Conservation (phyloP, 495 filamentous ascomycete genomes). For the Penicillium coffeae region DNA sequence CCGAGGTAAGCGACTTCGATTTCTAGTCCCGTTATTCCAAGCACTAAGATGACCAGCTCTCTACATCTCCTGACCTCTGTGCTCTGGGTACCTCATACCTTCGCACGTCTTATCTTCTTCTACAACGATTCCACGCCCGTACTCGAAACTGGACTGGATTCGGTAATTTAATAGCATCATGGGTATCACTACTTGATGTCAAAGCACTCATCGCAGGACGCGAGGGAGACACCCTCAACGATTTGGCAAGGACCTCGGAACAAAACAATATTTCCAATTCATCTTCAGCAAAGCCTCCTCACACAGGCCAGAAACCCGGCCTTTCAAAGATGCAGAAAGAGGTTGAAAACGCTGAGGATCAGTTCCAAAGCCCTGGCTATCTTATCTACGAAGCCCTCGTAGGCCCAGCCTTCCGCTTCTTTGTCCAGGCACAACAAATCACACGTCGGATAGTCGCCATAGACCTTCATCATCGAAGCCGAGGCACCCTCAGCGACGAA, state of each 20-base stretch:
- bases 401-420: constrained; percentile 35
- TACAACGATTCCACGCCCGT: constrained; percentile 31
- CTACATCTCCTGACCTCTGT: constrained; percentile 26
- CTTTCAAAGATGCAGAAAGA: constrained; percentile 7
- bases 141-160: constrained; percentile 30
- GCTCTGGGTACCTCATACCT: constrained; percentile 32
- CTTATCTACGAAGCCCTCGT: constrained; percentile 34
- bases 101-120: constrained; percentile 32
- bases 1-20: constrained; percentile 27
- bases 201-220: constrained; percentile 41
- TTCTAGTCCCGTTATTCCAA: neutral
- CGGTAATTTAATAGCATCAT: constrained; percentile 29
- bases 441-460: constrained; percentile 37
- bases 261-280: constrained; percentile 1
- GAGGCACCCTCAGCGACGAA: constrained; percentile 39
- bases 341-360: constrained; percentile 17
- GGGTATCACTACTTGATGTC: constrained; percentile 38
- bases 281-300: neutral
- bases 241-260: constrained; percentile 26
- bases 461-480: constrained; percentile 40
- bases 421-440: constrained; percentile 33
- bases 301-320: too few species aligned
- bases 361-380: constrained; percentile 28
- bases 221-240: constrained; percentile 35
- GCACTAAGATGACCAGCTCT: constrained; percentile 15